A percentile compares a stretch with the other conserved stretches of the same genome.
These are phyloP conservation scores for Ceratobasidium sp. DNA, from an alignment of 1,284 basidiomycete genomes.

Conservation along the genomic window DNA sequence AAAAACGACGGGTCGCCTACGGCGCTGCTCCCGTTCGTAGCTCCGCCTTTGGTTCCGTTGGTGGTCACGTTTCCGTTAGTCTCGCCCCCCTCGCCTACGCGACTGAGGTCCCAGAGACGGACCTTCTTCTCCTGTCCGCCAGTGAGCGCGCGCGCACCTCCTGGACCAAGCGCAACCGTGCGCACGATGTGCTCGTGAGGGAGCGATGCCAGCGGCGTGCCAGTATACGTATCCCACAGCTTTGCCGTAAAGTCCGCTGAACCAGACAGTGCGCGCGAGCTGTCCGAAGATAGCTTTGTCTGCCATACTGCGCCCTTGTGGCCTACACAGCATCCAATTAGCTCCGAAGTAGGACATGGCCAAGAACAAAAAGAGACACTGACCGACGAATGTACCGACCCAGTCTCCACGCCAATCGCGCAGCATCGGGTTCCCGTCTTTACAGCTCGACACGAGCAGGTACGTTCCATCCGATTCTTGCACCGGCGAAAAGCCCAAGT, in stretches of 20 bases:
- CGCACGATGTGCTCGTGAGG: constrained; percentile 98
- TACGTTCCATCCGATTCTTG: constrained; percentile 84
- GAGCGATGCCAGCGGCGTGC: constrained; percentile 89
- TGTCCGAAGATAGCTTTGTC: constrained; percentile 91
- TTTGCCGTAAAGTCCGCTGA: constrained; percentile 99
- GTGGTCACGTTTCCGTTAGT: not conserved
- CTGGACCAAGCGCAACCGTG: constrained; percentile 86
- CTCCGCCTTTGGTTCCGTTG: constrained; percentile 51
- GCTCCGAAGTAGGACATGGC: no score
- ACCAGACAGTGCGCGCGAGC: constrained; percentile 89
- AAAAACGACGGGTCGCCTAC: constrained; percentile 57
- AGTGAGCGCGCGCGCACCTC: constrained; percentile 79
- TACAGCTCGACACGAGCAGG: constrained; percentile 93
- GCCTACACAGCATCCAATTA: constrained; percentile 57
- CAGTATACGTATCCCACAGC: constrained; percentile 97
- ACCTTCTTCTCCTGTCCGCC: constrained; percentile 99
- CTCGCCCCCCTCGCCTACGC: constrained; percentile 85
- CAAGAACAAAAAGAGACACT: constrained; percentile 47
- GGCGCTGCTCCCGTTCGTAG: constrained; percentile 55
- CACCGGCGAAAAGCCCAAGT: constrained; percentile 90
- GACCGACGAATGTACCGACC: constrained; percentile 95
- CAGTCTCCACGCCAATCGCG: constrained; percentile 98
- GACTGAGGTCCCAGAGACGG: constrained; percentile 89
- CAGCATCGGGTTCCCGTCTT: constrained; percentile 97
- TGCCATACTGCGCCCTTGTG: constrained; percentile 99